phyloP scores from a whole-genome alignment of 192 early-diverging fungal species.

The Thamnidium elegans region DNA sequence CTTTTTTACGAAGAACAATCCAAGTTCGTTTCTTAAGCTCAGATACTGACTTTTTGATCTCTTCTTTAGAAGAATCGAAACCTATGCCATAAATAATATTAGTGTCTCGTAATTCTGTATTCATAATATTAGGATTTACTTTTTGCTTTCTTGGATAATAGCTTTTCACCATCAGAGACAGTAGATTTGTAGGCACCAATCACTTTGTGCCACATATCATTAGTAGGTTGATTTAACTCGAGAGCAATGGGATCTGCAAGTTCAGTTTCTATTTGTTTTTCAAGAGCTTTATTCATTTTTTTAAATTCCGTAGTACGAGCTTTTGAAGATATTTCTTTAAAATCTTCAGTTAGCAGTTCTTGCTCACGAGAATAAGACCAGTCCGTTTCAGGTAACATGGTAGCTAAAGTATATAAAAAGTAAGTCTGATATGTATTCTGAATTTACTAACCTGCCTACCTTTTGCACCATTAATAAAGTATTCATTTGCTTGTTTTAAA shows the following conservation, averaged over 20 bases:
- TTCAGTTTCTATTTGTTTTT: constrained; percentile 51
- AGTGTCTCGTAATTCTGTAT: too few species aligned
- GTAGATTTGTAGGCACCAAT: constrained; percentile 57
- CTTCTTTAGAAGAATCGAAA: constrained; percentile 51
- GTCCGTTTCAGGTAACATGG: constrained; percentile 62
- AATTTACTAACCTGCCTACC: too few species aligned
- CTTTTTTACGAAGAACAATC: constrained; percentile 65
- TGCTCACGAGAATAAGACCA: constrained; percentile 67
- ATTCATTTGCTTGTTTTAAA: constrained; percentile 39
- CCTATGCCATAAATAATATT: constrained; percentile 15
- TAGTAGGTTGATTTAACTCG: constrained; percentile 61
- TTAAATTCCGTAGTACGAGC: constrained; percentile 67
- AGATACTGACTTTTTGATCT: constrained; percentile 48
- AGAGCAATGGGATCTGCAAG: constrained; percentile 71
- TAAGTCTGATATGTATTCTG: too few species aligned
- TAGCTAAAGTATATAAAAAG: constrained; percentile 6
- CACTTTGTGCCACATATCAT: constrained; percentile 72
- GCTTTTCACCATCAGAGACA: constrained; percentile 49
- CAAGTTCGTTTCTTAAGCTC: constrained; percentile 68
- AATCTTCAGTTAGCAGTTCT: constrained; percentile 57
- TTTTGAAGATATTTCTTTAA: constrained; percentile 53
- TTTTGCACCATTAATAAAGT: constrained; percentile 37
- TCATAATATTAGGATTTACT: constrained; percentile 25
- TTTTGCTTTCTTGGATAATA: constrained; percentile 50
- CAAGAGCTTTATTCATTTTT: constrained; percentile 58